Conservation (phyloP, 345 rosid species). For the Sonneratia alba region DNA sequence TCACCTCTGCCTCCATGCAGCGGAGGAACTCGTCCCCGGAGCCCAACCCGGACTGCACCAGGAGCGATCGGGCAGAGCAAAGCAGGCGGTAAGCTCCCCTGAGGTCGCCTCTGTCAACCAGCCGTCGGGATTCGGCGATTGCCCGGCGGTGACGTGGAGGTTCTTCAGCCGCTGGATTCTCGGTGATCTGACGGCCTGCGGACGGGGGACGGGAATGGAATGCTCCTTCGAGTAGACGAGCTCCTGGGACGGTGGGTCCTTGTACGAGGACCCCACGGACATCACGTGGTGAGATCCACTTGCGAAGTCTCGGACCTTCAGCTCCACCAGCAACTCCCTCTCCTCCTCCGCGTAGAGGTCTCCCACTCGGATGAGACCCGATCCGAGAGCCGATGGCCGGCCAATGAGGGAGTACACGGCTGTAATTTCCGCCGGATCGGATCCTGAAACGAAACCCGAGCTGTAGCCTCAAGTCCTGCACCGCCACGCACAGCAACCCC, state of each 20-base stretch:
- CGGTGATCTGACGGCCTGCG: conserved; percentile 40
- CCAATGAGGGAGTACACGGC: conserved; percentile 48
- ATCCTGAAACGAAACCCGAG: conserved; percentile 56
- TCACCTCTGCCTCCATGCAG: conserved; percentile 55
- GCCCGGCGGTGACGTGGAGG: conserved; percentile 77
- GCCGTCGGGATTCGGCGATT: conserved; percentile 59
- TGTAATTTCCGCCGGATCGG: conserved; percentile 51
- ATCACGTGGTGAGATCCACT: conserved; percentile 45
- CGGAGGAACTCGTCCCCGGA: conserved; percentile 41
- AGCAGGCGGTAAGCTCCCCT: conserved; percentile 53
- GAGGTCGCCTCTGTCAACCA: conserved; percentile 40
- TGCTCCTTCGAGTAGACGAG: conserved; percentile 33
- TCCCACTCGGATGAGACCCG: conserved; percentile 54
- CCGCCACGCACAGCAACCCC: conserved; percentile 39
- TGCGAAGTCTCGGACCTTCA: conserved; percentile 37
- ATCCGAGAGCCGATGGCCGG: conserved; percentile 37
- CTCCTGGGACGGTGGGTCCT: conserved; percentile 46
- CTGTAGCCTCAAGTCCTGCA: conserved; percentile 55
- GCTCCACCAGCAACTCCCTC: conserved; percentile 55
- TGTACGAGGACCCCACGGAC: conserved; percentile 56
- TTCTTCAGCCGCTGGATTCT: conserved; percentile 50
- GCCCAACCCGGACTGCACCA: conserved; percentile 36
- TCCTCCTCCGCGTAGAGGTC: conserved; percentile 69
- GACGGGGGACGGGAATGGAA: conserved; percentile 37
- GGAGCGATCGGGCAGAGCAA: conserved; percentile 61